Conservation (phyloP, 1,139 yeast genomes). For the Nakaseomyces bracarensis region DNA sequence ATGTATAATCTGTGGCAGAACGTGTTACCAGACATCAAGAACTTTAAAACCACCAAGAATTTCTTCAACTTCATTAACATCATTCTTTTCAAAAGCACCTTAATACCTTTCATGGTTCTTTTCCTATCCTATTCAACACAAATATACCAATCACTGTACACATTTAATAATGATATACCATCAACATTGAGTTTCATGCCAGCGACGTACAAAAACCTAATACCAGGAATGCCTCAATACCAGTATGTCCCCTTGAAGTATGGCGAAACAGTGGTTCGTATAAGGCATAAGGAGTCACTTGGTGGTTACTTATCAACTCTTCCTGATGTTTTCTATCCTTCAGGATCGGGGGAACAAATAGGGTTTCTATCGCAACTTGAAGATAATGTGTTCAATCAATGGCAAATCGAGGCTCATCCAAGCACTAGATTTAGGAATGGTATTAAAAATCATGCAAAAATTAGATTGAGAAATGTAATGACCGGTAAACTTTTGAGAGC, state of each 20-base stretch:
- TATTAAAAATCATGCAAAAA: conserved; percentile 39
- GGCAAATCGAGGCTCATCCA: conserved; percentile 48
- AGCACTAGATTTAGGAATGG: conserved; percentile 20
- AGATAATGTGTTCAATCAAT: conserved; percentile 50
- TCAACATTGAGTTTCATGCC: conserved; percentile 4
- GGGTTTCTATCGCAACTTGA: conserved; percentile 52
- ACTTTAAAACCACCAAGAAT: background rate
- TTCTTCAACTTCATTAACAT: background rate
- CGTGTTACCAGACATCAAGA: conserved; percentile 1
- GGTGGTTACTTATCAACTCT: conserved; percentile 61
- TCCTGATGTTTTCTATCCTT: conserved; percentile 45
- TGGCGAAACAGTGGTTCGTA: background rate
- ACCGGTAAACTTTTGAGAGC: conserved; percentile 58
- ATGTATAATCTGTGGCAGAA: conserved; percentile 5
- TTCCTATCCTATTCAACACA: background rate
- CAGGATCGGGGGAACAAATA: conserved; percentile 58
- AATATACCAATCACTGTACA: background rate
- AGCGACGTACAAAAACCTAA: background rate
- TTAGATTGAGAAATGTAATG: conserved; percentile 53
- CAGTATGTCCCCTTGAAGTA: background rate
- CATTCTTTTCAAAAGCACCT: background rate
- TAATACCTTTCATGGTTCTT: background rate
- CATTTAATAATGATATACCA: background rate
- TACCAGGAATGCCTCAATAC: background rate
- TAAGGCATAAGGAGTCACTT: conserved; percentile 52